phyloP scores from a whole-genome alignment of 306 rosid genomes.

The Coriaria nepalensis region DNA sequence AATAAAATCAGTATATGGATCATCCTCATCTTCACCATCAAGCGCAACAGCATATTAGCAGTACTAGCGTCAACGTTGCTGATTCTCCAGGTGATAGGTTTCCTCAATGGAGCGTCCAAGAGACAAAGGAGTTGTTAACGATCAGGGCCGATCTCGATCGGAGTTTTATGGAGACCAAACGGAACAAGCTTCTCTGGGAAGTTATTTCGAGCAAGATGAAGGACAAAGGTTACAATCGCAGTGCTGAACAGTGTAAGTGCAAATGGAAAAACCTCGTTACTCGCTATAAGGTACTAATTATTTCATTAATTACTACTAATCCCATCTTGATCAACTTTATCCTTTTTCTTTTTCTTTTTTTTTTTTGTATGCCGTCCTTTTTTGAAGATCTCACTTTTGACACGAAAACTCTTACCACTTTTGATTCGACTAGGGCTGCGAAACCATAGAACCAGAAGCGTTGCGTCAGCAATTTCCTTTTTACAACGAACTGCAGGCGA shows the following conservation, averaged over 20 bases:
- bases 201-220: constrained; percentile 55
- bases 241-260: constrained; percentile 89
- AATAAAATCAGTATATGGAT: too few relatives aligned
- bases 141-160: constrained; percentile 72
- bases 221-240: constrained; percentile 51
- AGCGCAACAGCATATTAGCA: too few relatives aligned
- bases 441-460: constrained; percentile 46
- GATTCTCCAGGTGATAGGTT: too few relatives aligned
- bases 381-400: too few relatives aligned
- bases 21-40: too few relatives aligned
- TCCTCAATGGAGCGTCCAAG: constrained; percentile 64
- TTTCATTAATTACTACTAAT: too few relatives aligned
- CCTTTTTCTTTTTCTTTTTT: too few relatives aligned
- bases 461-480: constrained; percentile 65
- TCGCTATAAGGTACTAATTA: constrained; percentile 61
- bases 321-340: too few relatives aligned
- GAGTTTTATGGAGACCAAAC: constrained; percentile 27
- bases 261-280: constrained; percentile 92
- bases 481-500: constrained; percentile 56
- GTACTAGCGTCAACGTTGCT: too few relatives aligned
- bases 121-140: constrained; percentile 62
- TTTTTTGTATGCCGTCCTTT: too few relatives aligned
- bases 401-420: too few relatives aligned
- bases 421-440: constrained; percentile 44
- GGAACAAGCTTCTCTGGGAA: constrained; percentile 81